Evolutionary conservation across 2,329 filamentous ascomycete species (phyloP).

Genomic region (Neocatenulostroma microsporum): DNA sequence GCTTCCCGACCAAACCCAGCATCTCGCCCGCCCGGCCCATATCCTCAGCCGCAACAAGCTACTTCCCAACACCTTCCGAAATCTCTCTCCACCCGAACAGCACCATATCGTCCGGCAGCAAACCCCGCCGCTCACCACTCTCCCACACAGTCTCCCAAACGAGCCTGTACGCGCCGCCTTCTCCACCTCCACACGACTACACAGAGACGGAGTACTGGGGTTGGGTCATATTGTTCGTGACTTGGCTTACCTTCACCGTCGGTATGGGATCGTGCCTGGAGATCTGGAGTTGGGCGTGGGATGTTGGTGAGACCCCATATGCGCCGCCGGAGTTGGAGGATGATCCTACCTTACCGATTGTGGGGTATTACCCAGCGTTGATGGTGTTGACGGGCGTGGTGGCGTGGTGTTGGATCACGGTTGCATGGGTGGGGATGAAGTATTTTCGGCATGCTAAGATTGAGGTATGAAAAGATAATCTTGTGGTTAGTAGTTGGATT

Average conservation of each 20-base stretch:
- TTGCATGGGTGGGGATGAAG: slow-evolving; percentile 99
- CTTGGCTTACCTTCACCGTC: slow-evolving; percentile 92
- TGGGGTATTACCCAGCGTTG: slow-evolving; percentile 92
- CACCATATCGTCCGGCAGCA: slow-evolving; percentile 14
- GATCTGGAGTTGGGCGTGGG: slow-evolving; percentile 98
- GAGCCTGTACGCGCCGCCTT: slow-evolving; percentile 11
- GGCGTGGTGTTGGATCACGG: slow-evolving; percentile 97
- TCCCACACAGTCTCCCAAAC: slow-evolving; percentile 20
- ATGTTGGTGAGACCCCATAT: slow-evolving; percentile 92
- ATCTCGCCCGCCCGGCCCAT: slow-evolving; percentile 12
- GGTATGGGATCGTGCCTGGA: slow-evolving; percentile 94
- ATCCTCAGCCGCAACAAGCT: slow-evolving; percentile 19
- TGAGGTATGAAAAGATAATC: slow-evolving; percentile 46
- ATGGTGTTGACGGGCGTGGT: slow-evolving; percentile 91
- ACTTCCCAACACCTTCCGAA: slow-evolving; percentile 21
- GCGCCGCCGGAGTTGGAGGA: slow-evolving; percentile 92
- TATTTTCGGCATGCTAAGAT: slow-evolving; percentile 98
- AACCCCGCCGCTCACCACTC: slow-evolving; percentile 18
- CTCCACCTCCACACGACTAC: slow-evolving; percentile 66
- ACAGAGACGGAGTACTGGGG: slow-evolving; percentile 97
- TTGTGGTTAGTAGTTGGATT: no score
- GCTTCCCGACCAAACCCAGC: slow-evolving; percentile 11
- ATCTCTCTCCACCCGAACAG: slow-evolving; percentile 11
- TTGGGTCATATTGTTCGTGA: slow-evolving; percentile 82
- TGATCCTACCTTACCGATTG: slow-evolving; percentile 87